Conservation (phyloP, 306 rosid genomes). For the Sindora glabra region DNA sequence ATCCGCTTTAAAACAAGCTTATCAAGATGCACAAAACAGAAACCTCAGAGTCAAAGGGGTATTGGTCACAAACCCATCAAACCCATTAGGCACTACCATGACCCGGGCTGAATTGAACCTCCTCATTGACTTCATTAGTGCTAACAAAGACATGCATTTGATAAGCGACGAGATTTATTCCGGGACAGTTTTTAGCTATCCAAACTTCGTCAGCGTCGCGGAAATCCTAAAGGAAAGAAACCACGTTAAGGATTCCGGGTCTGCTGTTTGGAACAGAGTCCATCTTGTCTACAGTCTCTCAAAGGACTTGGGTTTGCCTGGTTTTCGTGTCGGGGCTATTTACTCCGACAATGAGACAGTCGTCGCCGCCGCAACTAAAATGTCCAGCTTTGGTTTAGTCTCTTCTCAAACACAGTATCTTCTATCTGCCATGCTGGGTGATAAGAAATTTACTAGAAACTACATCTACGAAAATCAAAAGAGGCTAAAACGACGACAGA, state of each 20-base stretch:
- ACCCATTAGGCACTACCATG: constrained; percentile 72
- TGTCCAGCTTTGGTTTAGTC: constrained; percentile 81
- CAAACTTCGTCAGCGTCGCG: constrained; percentile 58
- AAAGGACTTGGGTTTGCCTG: constrained; percentile 83
- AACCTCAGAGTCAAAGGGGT: constrained; percentile 74
- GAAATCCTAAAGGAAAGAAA: constrained; percentile 53
- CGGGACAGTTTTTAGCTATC: constrained; percentile 65
- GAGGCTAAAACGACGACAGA: constrained; percentile 50
- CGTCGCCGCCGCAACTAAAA: constrained; percentile 63
- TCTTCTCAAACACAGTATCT: constrained; percentile 84
- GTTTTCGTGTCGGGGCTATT: constrained; percentile 75
- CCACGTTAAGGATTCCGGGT: background rate
- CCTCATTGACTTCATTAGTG: constrained; percentile 48
- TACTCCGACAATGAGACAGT: constrained; percentile 60
- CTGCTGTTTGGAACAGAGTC: constrained; percentile 35
- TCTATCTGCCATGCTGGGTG: constrained; percentile 66
- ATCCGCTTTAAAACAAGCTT: constrained; percentile 43
- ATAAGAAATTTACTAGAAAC: constrained; percentile 52
- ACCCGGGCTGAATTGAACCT: constrained; percentile 41
- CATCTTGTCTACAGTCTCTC: constrained; percentile 78
- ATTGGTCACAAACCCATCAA: constrained; percentile 79
- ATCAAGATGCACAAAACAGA: constrained; percentile 42
- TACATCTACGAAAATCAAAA: constrained; percentile 55
- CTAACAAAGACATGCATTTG: constrained; percentile 51
- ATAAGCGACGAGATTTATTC: constrained; percentile 87